Conservation (phyloP, 2,329 filamentous ascomycete genomes). For the Helotiales sp. region DNA sequence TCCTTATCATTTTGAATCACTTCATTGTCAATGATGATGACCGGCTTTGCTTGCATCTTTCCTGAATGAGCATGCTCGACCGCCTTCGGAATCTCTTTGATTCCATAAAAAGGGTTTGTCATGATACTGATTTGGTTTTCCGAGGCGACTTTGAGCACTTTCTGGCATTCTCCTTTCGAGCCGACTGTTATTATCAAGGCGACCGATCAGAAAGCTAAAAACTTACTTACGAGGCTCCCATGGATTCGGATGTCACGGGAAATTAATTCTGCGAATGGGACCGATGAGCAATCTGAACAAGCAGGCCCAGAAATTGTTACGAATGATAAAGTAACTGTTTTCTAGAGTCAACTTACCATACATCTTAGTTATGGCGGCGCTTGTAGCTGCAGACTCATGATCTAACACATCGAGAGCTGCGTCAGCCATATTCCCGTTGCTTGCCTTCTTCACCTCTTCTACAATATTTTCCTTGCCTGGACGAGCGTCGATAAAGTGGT, state of each 20-base stretch:
- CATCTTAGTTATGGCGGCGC: conserved; percentile 61
- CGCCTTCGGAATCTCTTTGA: conserved; percentile 57
- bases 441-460: conserved; percentile 52
- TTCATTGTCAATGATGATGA: conserved; percentile 56
- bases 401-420: conserved; percentile 61
- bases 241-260: conserved; percentile 58
- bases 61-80: conserved; percentile 56
- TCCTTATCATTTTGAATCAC: conserved; percentile 37
- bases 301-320: conserved; percentile 17
- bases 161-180: conserved; percentile 49
- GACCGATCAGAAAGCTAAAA: no score
- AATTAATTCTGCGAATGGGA: conserved; percentile 53
- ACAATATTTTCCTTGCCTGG: conserved; percentile 54
- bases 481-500: conserved; percentile 58
- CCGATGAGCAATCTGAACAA: conserved; percentile 61
- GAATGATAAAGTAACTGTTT: not conserved
- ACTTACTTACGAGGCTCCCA: conserved; percentile 48
- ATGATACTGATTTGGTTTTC: conserved; percentile 54
- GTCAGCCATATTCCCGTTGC: conserved; percentile 55
- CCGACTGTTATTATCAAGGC: conserved; percentile 26
- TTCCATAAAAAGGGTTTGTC: conserved; percentile 56
- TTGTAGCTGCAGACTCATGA: conserved; percentile 52
- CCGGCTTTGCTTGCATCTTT: conserved; percentile 59
- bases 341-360: conserved; percentile 54
- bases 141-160: conserved; percentile 54